phyloP scores from a whole-genome alignment of 176 grass and related monocot species.

The Eremochloa ophiuroides region DNA sequence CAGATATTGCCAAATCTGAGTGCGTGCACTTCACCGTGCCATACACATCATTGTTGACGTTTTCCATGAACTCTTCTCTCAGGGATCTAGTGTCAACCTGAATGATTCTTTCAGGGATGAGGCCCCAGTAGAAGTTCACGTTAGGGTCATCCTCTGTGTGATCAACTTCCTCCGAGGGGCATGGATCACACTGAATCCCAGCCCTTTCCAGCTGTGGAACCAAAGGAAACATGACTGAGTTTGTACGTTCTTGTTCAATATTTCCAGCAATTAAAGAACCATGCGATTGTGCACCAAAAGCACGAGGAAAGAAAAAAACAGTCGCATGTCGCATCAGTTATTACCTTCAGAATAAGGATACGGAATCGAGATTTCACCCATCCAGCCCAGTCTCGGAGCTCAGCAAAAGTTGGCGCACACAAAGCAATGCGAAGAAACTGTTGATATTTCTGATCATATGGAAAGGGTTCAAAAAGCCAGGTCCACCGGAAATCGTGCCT shows the following conservation, averaged over 20 bases:
- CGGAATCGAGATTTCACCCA: conserved; percentile 76
- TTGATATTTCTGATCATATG: conserved; percentile 33
- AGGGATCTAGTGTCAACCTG: conserved; percentile 19
- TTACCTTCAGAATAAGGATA: conserved; percentile 59
- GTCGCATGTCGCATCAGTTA: neutral
- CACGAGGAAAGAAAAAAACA: neutral
- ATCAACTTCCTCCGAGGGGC: conserved; percentile 48
- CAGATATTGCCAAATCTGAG: conserved; percentile 35
- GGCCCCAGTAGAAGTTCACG: conserved; percentile 56
- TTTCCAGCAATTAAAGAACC: neutral
- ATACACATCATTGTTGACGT: conserved; percentile 43
- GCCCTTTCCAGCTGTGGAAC: conserved; percentile 44
- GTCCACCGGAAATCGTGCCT: conserved; percentile 42
- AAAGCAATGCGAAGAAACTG: conserved; percentile 54
- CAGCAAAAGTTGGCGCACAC: conserved; percentile 29
- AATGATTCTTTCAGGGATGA: conserved; percentile 8
- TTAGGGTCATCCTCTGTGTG: conserved; percentile 40
- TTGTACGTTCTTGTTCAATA: neutral
- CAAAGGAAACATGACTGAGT: neutral
- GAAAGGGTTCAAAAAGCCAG: conserved; percentile 54
- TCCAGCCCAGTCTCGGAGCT: conserved; percentile 61
- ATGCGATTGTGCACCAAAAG: neutral
- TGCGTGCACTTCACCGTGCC: conserved; percentile 30
- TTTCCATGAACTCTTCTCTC: conserved; percentile 53
- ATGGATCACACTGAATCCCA: conserved; percentile 48